Evolutionary conservation across 805 yeast genomes (phyloP).

Genomic region (Lipomyces sp.): DNA sequence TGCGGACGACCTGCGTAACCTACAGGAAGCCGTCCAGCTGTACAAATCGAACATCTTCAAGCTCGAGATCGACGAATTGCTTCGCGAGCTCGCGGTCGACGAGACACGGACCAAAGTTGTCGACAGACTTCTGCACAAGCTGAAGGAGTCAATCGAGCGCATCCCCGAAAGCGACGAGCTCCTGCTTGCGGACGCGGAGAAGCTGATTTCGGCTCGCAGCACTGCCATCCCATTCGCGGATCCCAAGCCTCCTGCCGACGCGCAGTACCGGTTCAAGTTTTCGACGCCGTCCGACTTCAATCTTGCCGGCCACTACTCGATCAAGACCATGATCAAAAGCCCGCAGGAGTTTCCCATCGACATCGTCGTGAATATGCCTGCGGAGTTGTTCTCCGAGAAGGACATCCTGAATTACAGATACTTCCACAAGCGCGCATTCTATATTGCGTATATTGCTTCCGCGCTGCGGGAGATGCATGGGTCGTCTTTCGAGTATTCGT

Average conservation of each 20-base stretch:
- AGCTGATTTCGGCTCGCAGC: slow-evolving; percentile 49
- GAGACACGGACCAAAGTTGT: slow-evolving; percentile 62
- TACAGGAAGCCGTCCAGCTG: slow-evolving; percentile 89
- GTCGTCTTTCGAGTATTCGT: slow-evolving; percentile 50
- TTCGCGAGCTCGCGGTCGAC: slow-evolving; percentile 73
- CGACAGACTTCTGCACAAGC: slow-evolving; percentile 70
- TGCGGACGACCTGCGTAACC: slow-evolving; percentile 77
- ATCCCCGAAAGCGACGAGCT: slow-evolving; percentile 54
- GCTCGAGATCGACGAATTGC: slow-evolving; percentile 85
- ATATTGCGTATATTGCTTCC: slow-evolving; percentile 73
- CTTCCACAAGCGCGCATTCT: slow-evolving; percentile 83
- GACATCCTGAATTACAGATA: slow-evolving; percentile 90
- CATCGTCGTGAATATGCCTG: slow-evolving; percentile 78
- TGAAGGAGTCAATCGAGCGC: slow-evolving; percentile 63
- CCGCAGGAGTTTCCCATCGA: slow-evolving; percentile 71
- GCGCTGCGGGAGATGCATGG: slow-evolving; percentile 49
- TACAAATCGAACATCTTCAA: slow-evolving; percentile 95
- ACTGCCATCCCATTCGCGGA: slow-evolving; percentile 82
- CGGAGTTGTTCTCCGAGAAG: slow-evolving; percentile 67
- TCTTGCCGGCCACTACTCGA: slow-evolving; percentile 83
- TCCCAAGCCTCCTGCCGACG: slow-evolving; percentile 66
- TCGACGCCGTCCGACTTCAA: slow-evolving; percentile 69
- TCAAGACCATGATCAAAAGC: slow-evolving; percentile 71
- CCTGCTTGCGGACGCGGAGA: slow-evolving; percentile 51
- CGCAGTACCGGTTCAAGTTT: slow-evolving; percentile 70